Conservation (phyloP, 257 asterid genomes). For the Avicennia marina region DNA sequence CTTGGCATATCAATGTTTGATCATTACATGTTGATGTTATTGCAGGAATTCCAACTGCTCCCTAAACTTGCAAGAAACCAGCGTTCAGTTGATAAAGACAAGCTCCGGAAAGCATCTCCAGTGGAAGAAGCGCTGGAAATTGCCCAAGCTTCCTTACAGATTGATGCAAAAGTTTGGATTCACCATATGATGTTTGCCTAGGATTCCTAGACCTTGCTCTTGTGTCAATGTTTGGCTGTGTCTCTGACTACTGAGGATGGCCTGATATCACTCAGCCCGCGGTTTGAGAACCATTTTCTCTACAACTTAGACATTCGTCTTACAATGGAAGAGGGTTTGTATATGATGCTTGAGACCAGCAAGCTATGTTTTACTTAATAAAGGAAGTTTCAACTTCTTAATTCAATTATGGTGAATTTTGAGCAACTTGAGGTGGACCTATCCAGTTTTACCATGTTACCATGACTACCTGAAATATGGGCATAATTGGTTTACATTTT, state of each 20-base stretch:
- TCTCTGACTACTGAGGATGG: background rate
- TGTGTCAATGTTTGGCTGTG: background rate
- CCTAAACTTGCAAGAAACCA: background rate
- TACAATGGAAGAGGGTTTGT: too few species aligned
- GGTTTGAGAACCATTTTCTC: background rate
- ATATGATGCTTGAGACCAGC: too few species aligned
- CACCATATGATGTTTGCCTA: too few species aligned
- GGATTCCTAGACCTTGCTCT: background rate
- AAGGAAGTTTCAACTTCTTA: too few species aligned
- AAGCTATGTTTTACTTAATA: too few species aligned
- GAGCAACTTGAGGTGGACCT: too few species aligned
- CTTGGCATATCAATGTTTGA: background rate
- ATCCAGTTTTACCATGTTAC: too few species aligned
- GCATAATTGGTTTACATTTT: too few species aligned
- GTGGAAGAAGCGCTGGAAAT: slow-evolving; percentile 85
- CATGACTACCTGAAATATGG: too few species aligned
- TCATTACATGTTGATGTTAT: background rate
- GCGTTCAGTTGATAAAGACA: slow-evolving; percentile 38
- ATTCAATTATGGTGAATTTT: too few species aligned
- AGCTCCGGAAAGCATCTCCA: slow-evolving; percentile 77
- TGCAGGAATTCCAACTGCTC: slow-evolving; percentile 42
- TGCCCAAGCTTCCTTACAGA: slow-evolving; percentile 49
- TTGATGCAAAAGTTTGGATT: background rate
- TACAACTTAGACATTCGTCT: too few species aligned
- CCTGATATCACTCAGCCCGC: background rate